phyloP scores from a whole-genome alignment of 768 basidiomycete genomes.

The Lactarius hengduanensis region DNA sequence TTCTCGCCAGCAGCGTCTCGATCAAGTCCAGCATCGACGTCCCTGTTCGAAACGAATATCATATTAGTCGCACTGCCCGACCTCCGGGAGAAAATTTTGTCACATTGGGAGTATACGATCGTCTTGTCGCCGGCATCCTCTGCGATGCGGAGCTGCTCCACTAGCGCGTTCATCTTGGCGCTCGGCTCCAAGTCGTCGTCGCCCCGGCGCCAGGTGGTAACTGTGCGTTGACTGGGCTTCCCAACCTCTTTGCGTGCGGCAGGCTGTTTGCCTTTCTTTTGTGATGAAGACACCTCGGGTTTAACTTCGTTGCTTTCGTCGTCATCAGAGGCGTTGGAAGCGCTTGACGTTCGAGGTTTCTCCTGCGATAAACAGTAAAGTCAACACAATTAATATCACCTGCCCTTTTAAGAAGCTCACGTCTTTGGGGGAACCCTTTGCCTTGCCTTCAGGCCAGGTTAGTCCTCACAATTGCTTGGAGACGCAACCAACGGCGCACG shows the following conservation, averaged over 20 bases:
- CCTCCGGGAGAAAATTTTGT: constrained; percentile 24
- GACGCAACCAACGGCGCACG: not conserved
- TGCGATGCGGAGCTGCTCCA: constrained; percentile 58
- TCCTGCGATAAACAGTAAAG: not conserved
- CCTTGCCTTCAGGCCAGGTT: not conserved
- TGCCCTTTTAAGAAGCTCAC: not conserved
- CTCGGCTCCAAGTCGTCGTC: constrained; percentile 64
- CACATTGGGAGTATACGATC: constrained; percentile 71
- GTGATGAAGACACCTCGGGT: not conserved
- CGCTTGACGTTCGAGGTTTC: not conserved
- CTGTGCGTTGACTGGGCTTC: constrained; percentile 31
- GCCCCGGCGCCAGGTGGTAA: constrained; percentile 57
- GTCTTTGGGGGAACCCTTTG: not conserved
- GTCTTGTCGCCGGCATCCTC: constrained; percentile 63
- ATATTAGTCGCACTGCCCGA: not conserved
- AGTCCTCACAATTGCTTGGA: not conserved
- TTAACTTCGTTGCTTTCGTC: not conserved
- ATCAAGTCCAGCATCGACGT: constrained; percentile 70
- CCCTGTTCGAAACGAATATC: constrained; percentile 42
- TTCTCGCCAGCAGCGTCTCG: constrained; percentile 55
- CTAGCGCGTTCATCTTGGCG: constrained; percentile 62
- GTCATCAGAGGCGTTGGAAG: constrained; percentile 5
- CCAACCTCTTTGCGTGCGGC: constrained; percentile 25
- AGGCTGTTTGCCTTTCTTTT: constrained; percentile 33
- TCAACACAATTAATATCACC: not conserved